phyloP scores from a whole-genome alignment of 768 basidiomycete species.

The Sarcomyxa edulis region DNA sequence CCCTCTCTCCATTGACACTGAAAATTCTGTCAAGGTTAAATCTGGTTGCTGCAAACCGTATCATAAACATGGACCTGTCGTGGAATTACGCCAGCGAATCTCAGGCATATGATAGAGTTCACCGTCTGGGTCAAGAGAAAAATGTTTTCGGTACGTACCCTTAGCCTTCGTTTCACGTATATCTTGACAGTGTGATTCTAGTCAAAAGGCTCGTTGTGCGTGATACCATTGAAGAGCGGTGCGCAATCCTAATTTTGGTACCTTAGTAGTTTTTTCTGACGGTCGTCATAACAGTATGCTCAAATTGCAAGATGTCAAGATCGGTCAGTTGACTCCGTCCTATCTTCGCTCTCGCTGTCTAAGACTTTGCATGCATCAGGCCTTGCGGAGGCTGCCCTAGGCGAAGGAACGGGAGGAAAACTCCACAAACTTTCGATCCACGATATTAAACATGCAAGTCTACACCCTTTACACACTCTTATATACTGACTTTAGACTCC shows the following conservation, averaged over 20 bases:
- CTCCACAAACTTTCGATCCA: slow-evolving; percentile 64
- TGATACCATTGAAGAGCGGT: slow-evolving; percentile 75
- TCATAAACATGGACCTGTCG: slow-evolving; percentile 68
- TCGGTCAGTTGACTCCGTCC: slow-evolving; percentile 26
- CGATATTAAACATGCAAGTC: slow-evolving; percentile 57
- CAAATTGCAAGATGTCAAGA: slow-evolving; percentile 63
- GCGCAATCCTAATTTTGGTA: slow-evolving; percentile 15
- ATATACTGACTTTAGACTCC: not conserved
- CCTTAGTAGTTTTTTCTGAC: not conserved
- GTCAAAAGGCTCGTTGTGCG: slow-evolving; percentile 64
- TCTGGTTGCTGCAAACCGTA: slow-evolving; percentile 61
- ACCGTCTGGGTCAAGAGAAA: slow-evolving; percentile 69
- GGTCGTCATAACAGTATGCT: slow-evolving; percentile 44
- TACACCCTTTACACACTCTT: not conserved
- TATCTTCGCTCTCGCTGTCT: too few relatives aligned
- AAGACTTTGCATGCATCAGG: slow-evolving; percentile 24
- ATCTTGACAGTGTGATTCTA: too few relatives aligned
- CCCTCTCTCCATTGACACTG: too few relatives aligned
- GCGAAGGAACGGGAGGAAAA: slow-evolving; percentile 59
- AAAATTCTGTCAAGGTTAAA: too few relatives aligned
- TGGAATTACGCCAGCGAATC: slow-evolving; percentile 74
- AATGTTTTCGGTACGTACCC: too few relatives aligned
- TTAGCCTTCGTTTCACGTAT: too few relatives aligned
- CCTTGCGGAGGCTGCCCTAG: slow-evolving; percentile 64
- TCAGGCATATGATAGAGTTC: slow-evolving; percentile 53